Conservation (phyloP, 805 yeast species). For the Metschnikowia continentalis region DNA sequence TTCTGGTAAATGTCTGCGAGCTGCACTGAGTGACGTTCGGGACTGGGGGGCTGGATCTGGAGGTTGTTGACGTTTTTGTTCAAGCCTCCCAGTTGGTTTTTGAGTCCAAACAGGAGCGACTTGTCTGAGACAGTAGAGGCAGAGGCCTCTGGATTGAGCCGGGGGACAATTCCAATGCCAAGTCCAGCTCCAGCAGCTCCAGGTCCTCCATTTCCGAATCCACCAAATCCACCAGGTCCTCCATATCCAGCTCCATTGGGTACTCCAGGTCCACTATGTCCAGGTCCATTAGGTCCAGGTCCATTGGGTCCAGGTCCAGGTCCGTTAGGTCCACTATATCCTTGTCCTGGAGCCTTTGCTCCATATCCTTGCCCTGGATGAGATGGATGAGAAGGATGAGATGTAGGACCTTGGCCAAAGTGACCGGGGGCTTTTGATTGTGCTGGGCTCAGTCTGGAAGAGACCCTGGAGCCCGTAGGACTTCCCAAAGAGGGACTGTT, state of each 20-base stretch:
- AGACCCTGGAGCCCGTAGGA: conserved; percentile 4
- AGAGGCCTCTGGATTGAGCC: background rate
- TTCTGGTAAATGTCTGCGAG: conserved; percentile 42
- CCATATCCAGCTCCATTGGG: too few species aligned
- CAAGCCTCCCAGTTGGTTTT: background rate
- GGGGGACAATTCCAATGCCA: background rate
- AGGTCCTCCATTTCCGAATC: background rate
- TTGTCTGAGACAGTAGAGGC: background rate
- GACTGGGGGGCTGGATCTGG: conserved; percentile 9
- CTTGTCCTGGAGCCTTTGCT: too few species aligned
- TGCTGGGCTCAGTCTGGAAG: background rate
- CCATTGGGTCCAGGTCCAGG: too few species aligned
- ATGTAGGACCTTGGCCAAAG: too few species aligned
- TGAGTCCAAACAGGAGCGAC: conserved; percentile 1
- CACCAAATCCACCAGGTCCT: too few species aligned
- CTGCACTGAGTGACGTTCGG: conserved; percentile 32
- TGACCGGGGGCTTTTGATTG: too few species aligned
- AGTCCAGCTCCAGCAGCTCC: background rate
- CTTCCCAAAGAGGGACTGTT: conserved; percentile 30
- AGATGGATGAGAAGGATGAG: too few species aligned
- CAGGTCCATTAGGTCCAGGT: too few species aligned
- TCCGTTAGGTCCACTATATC: too few species aligned
- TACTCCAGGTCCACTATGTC: background rate
- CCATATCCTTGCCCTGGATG: too few species aligned
- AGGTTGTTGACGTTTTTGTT: conserved; percentile 28